Evolutionary conservation across 495 filamentous ascomycete genomes (phyloP), one percentile per base, ranked within the genome.

Genomic region (Gamarada debralockiae): DNA sequence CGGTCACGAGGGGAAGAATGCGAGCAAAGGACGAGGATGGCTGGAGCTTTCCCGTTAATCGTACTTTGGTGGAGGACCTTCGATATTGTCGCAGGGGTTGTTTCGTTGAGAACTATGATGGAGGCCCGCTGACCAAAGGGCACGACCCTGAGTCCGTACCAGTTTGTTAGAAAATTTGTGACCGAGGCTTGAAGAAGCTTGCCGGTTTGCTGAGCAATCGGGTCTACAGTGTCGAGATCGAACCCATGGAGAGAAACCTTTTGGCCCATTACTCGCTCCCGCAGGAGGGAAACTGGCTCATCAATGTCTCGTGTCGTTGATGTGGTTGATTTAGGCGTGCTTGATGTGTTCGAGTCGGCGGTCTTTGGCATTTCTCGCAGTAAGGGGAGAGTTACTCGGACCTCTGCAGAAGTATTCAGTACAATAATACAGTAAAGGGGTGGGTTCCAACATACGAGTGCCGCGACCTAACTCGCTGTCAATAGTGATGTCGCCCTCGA

Each of bases 401-500:
- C 60, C 46, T 59, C 56, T 59, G 44, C 33, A 36, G 9, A 7
- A 23, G 29, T 25, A 29, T 13, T 38, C 6, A 9, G 22, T n/a
- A 4, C 21, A 9, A 9, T n/a, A n/a, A 29, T 39, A 31, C 2
- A 23, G 5, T 3, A 23, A 22, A 22, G 20, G 24, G 15, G 14
- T 31, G 24, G 25, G 13, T 40, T 15, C 15, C 3, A 12, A 58
- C 52, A 39, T 57, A 59, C 56, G 36, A 20, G 60, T 64, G 10
- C 61, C 61, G 17, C 55, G 50, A 7, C 58, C 58, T 21, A 60
- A 47, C 24, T 64, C 61, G 39, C 57, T 60, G 12, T 64, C 55
- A n/a, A 91, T 73, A 3, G 76, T 73, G 34, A 91, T 77, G 3
- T 73, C 67, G 0, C 87, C 83, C 17, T 75, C 73, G 1, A 91